phyloP scores from a whole-genome alignment of 805 yeast genomes.

The Yarrowia bubula region DNA sequence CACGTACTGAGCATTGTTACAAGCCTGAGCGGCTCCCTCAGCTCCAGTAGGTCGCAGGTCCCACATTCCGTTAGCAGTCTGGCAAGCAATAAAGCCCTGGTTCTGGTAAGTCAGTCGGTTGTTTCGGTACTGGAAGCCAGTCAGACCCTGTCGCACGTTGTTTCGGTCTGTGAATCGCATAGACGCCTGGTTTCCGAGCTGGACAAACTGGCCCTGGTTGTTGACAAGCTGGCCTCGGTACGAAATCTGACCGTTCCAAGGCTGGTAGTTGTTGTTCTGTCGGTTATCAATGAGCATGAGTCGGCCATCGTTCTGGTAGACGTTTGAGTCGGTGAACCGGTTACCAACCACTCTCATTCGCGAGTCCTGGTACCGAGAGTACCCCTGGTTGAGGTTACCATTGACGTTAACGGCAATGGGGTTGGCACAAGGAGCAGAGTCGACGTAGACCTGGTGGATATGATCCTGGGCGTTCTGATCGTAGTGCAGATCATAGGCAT shows the following conservation, averaged over 20 bases:
- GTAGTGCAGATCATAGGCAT: not conserved
- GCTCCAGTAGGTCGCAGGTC: conserved; percentile 4
- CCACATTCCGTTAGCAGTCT: conserved; percentile 3
- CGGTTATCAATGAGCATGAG: conserved; percentile 1
- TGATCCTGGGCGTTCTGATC: not conserved
- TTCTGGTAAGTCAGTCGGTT: conserved; percentile 12
- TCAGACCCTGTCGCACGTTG: conserved; percentile 1
- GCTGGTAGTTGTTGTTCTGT: not conserved
- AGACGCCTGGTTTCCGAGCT: conserved; percentile 4
- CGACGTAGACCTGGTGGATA: not conserved
- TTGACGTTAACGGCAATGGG: not conserved
- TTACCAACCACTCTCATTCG: not conserved
- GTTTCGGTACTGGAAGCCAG: not conserved
- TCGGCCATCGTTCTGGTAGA: not conserved
- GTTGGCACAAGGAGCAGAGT: not conserved
- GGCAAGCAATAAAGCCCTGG: conserved; percentile 14
- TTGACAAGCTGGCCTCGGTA: conserved; percentile 6
- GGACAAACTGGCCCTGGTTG: not conserved
- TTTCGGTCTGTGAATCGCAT: not conserved
- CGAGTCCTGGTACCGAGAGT: conserved; percentile 10
- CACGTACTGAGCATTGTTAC: conserved; percentile 10
- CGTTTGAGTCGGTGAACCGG: not conserved
- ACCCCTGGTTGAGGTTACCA: conserved; percentile 5
- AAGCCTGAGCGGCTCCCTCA: not conserved
- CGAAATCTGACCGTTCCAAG: conserved; percentile 5